Conservation (phyloP, 1,284 basidiomycete species). For the Apiotrichum gamsii region DNA sequence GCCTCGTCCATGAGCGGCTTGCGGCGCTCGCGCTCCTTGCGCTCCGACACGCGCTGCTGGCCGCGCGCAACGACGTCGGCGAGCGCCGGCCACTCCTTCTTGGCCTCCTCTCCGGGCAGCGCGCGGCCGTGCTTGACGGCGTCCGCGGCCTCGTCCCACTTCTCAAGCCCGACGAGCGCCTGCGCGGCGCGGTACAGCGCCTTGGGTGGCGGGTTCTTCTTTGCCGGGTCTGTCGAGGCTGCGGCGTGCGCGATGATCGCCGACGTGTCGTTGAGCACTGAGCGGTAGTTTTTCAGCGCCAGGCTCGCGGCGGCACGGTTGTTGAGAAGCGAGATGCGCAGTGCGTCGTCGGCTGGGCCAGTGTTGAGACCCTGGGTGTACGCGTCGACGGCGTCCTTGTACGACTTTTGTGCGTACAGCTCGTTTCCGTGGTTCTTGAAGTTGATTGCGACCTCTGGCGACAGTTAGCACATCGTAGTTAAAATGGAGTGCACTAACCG, state of each 20-base stretch:
- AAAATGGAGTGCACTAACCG: too few species aligned
- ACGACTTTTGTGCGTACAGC: conserved; percentile 79
- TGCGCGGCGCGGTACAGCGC: conserved; percentile 75
- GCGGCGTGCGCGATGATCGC: conserved; percentile 60
- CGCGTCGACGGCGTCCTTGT: conserved; percentile 79
- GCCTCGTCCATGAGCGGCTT: conserved; percentile 30
- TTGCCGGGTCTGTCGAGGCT: conserved; percentile 16
- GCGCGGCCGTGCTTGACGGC: conserved; percentile 56
- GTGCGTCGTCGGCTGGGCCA: conserved; percentile 58
- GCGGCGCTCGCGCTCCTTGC: conserved; percentile 33
- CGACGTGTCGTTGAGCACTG: conserved; percentile 76
- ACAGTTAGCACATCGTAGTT: too few species aligned
- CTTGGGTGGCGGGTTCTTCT: conserved; percentile 56
- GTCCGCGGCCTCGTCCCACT: conserved; percentile 71
- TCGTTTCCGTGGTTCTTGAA: conserved; percentile 96
- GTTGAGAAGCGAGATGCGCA: conserved; percentile 68
- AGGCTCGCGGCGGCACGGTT: conserved; percentile 92
- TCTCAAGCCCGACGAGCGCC: conserved; percentile 65
- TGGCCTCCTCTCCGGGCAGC: conserved; percentile 21
- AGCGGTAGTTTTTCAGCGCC: conserved; percentile 81
- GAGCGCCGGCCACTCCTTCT: conserved; percentile 18
- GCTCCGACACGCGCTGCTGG: conserved; percentile 25
- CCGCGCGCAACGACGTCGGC: conserved; percentile 22
- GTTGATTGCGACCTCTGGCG: conserved; percentile 77
- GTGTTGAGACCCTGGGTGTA: conserved; percentile 86